A percentile compares a stretch with the other conserved stretches of the same genome.
Conservation (phyloP, 495 filamentous ascomycete species). For the Aspergillus avenaceus region DNA sequence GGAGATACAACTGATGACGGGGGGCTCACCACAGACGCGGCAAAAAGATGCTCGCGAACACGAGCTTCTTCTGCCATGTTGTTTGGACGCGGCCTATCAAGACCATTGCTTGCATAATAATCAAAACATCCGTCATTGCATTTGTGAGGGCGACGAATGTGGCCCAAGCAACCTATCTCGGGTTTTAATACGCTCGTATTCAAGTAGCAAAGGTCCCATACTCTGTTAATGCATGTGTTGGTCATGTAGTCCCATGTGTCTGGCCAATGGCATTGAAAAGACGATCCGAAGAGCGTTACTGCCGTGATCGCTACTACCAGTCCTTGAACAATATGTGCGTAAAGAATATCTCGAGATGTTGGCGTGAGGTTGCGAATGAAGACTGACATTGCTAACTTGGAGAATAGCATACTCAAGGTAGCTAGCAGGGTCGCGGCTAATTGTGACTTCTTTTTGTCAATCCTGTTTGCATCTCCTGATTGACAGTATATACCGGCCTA, state of each 20-base stretch:
- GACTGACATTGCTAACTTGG: conserved; percentile 21
- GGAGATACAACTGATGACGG: background rate
- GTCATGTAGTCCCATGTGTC: conserved; percentile 22
- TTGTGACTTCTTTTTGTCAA: conserved; percentile 15
- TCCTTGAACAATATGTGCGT: conserved; percentile 14
- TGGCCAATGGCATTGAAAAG: conserved; percentile 23
- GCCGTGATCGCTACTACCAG: conserved; percentile 10
- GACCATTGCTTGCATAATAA: conserved; percentile 20
- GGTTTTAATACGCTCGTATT: background rate
- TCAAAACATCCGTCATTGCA: conserved; percentile 22
- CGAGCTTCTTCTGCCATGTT: conserved; percentile 12
- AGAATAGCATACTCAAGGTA: conserved; percentile 18
- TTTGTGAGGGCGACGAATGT: conserved; percentile 19
- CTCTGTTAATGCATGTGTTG: conserved; percentile 20
- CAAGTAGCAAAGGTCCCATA: conserved; percentile 3
- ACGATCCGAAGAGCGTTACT: conserved; percentile 15
- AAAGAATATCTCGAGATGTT: conserved; percentile 8
- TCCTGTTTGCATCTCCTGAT: background rate
- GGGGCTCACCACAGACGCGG: conserved; percentile 19
- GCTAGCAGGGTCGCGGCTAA: conserved; percentile 21
- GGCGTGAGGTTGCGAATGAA: conserved; percentile 23
- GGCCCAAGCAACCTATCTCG: conserved; percentile 16
- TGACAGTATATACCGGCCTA: conserved; percentile 1
- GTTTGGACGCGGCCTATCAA: conserved; percentile 22
- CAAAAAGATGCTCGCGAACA: conserved; percentile 23